Evolutionary conservation across 768 basidiomycete species (phyloP), one percentile per base, ranked within the genome.

Genomic region (Auricularia cornea): DNA sequence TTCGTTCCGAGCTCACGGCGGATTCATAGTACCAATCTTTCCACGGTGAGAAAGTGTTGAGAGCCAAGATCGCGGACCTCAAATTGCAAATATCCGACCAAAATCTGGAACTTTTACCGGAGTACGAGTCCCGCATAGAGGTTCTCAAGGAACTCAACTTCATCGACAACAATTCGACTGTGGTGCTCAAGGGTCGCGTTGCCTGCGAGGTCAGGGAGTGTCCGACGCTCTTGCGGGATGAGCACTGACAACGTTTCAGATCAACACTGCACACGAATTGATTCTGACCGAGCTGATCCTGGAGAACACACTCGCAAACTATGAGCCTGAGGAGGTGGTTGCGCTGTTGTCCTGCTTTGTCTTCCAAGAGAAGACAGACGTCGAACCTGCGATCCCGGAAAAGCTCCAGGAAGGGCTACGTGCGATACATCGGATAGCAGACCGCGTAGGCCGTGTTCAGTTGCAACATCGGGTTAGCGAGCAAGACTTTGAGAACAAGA

Each of bases 241-340:
- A 8, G 8, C 10, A 14, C 35, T n/a, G 32, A 48, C 29, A 48
- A n/a, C 10, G 29, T 32, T n/a, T 20, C 69, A 98, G 95, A 98
- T 99, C 72, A 99, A 99, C 72, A 98, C 96, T 6, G 92, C 90
- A n/a, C 93, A 92, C 66, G 97, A 98, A 70, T 89, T 99, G 29
- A 84, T 99, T 59, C 79, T 98, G 57, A 99, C 97, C 0, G 97
- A 99, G 70, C 84, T 99, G 60, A 96, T 99, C 62, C 82, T 98
- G 60, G 97, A 99, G 71, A 99, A 99, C 71, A 90, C 91, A 0
- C 79, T 98, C 31, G 92, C 93, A 5, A 78, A 79, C 16, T 98
- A 92, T 72, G 94, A 94, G 56, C 92, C 97, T 0, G 93, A 94
- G 73, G 97, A 98, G 76, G 93, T 96, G 60, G 97, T 96, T 44